These are phyloP conservation scores for Vaccinium vitisidaea DNA, from an alignment of 148 eudicot species.

Conservation along the genomic window DNA sequence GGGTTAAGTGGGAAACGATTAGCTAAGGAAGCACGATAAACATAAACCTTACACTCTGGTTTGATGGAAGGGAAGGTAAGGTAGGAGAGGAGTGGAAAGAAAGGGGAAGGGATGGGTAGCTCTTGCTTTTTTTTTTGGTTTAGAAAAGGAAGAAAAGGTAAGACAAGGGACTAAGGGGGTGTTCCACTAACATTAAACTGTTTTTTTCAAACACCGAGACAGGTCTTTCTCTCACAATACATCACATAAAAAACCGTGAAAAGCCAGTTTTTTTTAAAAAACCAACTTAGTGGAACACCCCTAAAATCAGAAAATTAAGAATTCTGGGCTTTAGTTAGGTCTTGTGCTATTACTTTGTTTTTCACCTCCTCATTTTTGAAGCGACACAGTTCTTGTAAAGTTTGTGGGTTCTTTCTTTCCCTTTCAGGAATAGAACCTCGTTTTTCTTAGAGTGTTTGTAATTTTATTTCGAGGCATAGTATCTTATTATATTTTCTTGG, in stretches of 20 bases:
- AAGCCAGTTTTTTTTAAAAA: too few relatives aligned
- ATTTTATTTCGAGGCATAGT: not conserved
- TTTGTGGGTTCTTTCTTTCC: not conserved
- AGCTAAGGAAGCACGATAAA: not conserved
- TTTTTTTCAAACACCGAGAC: too few relatives aligned
- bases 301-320: not conserved
- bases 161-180: constrained; percentile 1
- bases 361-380: not conserved
- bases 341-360: not conserved
- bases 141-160: not conserved
- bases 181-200: too few relatives aligned
- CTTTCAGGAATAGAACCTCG: not conserved
- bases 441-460: not conserved
- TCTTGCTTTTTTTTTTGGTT: not conserved
- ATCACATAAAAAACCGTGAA: too few relatives aligned
- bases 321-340: not conserved
- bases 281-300: too few relatives aligned
- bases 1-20: not conserved
- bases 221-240: too few relatives aligned
- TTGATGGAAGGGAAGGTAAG: not conserved
- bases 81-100: not conserved
- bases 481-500: constrained; percentile 8
- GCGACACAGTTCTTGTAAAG: not conserved
- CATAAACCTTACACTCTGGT: not conserved
- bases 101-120: not conserved